These are phyloP conservation scores for Diplodia intermedia DNA, from an alignment of 2,329 filamentous ascomycete genomes.

Conservation along the genomic window DNA sequence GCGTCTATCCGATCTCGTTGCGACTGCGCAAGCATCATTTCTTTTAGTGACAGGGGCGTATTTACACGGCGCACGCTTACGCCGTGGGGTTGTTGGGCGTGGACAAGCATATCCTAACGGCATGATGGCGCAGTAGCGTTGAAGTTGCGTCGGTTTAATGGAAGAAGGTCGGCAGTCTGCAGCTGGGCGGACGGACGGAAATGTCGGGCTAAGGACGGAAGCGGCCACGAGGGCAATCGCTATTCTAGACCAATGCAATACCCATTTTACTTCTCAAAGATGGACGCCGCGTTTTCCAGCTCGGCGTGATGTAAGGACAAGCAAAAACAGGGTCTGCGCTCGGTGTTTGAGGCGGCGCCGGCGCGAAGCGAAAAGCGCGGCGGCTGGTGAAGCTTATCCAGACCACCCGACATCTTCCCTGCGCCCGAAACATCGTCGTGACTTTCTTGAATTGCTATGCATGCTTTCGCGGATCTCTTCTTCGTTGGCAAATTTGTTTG, in stretches of 20 bases:
- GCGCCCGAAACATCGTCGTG: too few relatives aligned
- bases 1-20: background rate
- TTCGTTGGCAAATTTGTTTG: too few relatives aligned
- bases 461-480: too few relatives aligned
- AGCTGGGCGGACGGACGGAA: background rate
- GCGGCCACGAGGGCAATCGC: background rate
- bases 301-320: background rate
- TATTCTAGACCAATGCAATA: slow-evolving; percentile 23
- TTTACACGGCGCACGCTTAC: background rate
- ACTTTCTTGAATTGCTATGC: too few relatives aligned
- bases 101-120: background rate
- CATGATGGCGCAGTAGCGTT: background rate
- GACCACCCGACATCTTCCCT: background rate
- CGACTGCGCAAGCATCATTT: background rate
- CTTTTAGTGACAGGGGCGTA: background rate
- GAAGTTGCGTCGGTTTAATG: background rate
- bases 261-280: background rate
- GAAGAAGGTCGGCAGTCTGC: background rate
- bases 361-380: slow-evolving; percentile 11
- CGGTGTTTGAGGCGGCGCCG: background rate
- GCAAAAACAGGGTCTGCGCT: background rate
- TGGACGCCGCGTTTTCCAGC: too few relatives aligned
- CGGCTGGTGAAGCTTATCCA: slow-evolving; percentile 6
- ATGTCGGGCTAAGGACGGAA: background rate
- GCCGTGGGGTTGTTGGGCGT: background rate